These are phyloP conservation scores for Panicum hallii DNA, from an alignment of 202 grass and related monocot genomes.

Conservation along the genomic window DNA sequence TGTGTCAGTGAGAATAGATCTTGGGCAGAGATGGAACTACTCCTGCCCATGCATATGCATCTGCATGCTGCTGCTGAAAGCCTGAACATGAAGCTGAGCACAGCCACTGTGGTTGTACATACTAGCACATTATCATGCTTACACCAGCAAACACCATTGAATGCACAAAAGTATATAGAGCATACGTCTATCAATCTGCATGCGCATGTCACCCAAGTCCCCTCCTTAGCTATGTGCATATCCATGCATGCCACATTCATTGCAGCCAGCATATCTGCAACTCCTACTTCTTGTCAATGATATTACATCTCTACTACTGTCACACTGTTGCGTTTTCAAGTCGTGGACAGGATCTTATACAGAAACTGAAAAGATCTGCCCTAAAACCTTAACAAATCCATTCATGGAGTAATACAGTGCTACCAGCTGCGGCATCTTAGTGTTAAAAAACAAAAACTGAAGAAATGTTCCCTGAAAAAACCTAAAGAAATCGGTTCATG, in stretches of 20 bases:
- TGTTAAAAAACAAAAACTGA: background rate
- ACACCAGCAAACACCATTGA: conserved; percentile 24
- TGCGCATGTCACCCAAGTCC: conserved; percentile 50
- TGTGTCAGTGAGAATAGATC: conserved; percentile 51
- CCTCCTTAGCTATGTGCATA: conserved; percentile 12
- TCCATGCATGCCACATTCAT: conserved; percentile 43
- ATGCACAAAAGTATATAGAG: conserved; percentile 37
- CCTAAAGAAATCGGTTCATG: background rate
- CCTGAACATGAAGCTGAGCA: background rate
- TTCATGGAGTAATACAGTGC: background rate
- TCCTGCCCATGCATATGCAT: conserved; percentile 3
- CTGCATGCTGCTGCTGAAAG: background rate
- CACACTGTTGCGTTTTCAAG: conserved; percentile 36
- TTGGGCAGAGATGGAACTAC: conserved; percentile 37
- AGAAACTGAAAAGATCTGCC: conserved; percentile 2
- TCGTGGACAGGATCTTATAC: background rate
- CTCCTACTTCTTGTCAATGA: background rate
- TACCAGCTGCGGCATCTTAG: background rate
- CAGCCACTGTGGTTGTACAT: conserved; percentile 8
- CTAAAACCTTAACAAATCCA: background rate
- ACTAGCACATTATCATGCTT: conserved; percentile 40
- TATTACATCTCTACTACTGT: conserved; percentile 26
- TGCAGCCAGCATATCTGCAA: conserved; percentile 17
- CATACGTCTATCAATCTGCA: conserved; percentile 45
- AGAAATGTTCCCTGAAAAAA: no score